These are phyloP conservation scores for Nakazawaea holstii DNA, from an alignment of 805 yeast genomes.

Conservation along the genomic window DNA sequence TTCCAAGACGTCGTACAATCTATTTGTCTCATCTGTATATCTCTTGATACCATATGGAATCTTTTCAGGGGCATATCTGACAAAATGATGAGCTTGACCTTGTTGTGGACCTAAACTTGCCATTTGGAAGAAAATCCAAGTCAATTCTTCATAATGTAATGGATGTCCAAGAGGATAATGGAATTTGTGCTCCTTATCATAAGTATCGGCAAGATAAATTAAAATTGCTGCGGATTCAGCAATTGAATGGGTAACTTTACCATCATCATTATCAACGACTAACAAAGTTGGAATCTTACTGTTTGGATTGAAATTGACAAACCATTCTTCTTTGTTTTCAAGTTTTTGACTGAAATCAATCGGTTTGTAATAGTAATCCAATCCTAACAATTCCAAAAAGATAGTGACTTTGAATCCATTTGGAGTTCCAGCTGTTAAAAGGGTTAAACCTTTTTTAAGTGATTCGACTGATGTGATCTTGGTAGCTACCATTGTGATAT, in stretches of 20 bases:
- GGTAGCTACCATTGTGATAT: conserved; percentile 10
- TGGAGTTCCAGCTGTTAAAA: conserved; percentile 30
- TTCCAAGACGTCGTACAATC: conserved; percentile 52
- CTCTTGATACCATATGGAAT: conserved; percentile 49
- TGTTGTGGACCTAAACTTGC: conserved; percentile 59
- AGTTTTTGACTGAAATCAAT: conserved; percentile 33
- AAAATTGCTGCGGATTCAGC: conserved; percentile 62
- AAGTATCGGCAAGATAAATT: conserved; percentile 53
- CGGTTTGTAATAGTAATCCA: conserved; percentile 33
- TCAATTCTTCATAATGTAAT: conserved; percentile 46
- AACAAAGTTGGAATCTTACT: conserved; percentile 58
- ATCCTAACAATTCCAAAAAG: conserved; percentile 34
- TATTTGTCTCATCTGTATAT: conserved; percentile 42
- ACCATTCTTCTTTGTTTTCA: conserved; percentile 55
- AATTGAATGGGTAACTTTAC: conserved; percentile 33
- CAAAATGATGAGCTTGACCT: conserved; percentile 54
- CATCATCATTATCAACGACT: conserved; percentile 32
- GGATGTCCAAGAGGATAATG: conserved; percentile 33
- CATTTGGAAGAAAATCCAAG: conserved; percentile 52
- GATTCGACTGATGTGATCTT: background rate
- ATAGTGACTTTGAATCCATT: conserved; percentile 39
- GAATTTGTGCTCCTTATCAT: conserved; percentile 47
- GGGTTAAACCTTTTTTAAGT: conserved; percentile 1
- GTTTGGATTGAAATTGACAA: conserved; percentile 50
- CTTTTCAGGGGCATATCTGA: conserved; percentile 39